Conservation (phyloP, 257 asterid genomes). For the Solanum clarkiae region DNA sequence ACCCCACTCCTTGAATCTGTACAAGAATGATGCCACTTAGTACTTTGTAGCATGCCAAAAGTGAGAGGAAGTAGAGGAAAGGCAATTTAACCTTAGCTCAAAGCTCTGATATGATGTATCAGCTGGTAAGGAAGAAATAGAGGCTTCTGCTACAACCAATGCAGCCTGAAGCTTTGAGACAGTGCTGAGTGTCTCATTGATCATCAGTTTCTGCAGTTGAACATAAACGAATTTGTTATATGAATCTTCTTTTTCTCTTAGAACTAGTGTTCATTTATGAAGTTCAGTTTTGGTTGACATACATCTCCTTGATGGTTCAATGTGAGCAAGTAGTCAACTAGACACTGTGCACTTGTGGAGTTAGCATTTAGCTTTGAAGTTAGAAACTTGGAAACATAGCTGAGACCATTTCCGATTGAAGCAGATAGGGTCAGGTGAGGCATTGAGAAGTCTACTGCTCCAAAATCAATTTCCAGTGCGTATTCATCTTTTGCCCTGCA, state of each 20-base stretch:
- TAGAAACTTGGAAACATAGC: slow-evolving; percentile 59
- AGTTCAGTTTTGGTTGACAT: slow-evolving; percentile 1
- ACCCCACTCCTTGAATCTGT: slow-evolving; percentile 85
- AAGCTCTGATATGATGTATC: slow-evolving; percentile 61
- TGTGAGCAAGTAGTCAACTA: slow-evolving; percentile 64
- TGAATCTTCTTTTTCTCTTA: background rate
- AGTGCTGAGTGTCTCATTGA: slow-evolving; percentile 64
- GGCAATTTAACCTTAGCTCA: slow-evolving; percentile 47
- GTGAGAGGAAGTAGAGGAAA: background rate
- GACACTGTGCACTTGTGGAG: slow-evolving; percentile 40
- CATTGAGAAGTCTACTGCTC: slow-evolving; percentile 55
- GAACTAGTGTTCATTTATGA: background rate
- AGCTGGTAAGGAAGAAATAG: slow-evolving; percentile 46
- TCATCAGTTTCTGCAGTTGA: slow-evolving; percentile 62
- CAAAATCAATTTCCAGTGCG: slow-evolving; percentile 82
- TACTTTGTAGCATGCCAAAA: background rate
- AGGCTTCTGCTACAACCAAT: slow-evolving; percentile 58
- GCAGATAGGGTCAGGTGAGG: slow-evolving; percentile 65
- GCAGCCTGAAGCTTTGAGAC: slow-evolving; percentile 66
- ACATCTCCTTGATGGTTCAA: slow-evolving; percentile 74
- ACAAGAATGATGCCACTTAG: background rate
- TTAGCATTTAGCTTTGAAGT: slow-evolving; percentile 42
- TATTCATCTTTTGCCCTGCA: slow-evolving; percentile 88
- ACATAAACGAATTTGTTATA: background rate
- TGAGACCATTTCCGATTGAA: slow-evolving; percentile 72